Evolutionary conservation across 306 rosid genomes (phyloP).

Genomic region (Sechiopsis laciniata): DNA sequence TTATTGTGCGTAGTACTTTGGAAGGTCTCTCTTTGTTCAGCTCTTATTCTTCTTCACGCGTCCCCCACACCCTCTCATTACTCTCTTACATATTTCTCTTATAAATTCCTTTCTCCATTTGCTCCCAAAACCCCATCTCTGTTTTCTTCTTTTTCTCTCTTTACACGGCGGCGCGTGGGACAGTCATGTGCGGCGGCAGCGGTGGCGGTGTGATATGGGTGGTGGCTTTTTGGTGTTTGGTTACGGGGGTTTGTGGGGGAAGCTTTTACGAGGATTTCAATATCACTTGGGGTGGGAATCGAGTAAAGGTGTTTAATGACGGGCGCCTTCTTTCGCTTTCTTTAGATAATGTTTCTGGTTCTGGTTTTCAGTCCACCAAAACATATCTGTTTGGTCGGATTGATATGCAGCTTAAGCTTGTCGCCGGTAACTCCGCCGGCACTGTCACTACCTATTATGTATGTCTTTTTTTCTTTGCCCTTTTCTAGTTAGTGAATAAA

Average conservation of each 20-base stretch:
- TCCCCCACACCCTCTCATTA: constrained; percentile 33
- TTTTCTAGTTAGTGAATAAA: too few species aligned
- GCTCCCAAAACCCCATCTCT: background rate
- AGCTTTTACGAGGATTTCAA: constrained; percentile 63
- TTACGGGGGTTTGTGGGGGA: constrained; percentile 30
- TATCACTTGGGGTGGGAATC: constrained; percentile 60
- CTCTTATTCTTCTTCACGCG: constrained; percentile 43
- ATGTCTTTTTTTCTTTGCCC: background rate
- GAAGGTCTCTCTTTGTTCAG: constrained; percentile 15
- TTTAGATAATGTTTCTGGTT: constrained; percentile 63
- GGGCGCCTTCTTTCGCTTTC: constrained; percentile 74
- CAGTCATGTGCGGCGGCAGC: constrained; percentile 33
- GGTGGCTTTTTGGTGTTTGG: constrained; percentile 30
- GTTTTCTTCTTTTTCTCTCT: background rate
- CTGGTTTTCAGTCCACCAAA: constrained; percentile 73
- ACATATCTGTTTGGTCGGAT: constrained; percentile 62
- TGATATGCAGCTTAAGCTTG: constrained; percentile 90
- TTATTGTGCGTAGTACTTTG: too few species aligned
- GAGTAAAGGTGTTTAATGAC: constrained; percentile 56
- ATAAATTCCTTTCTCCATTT: constrained; percentile 29
- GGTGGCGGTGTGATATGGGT: constrained; percentile 25
- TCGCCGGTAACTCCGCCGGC: constrained; percentile 65
- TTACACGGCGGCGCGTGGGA: background rate
- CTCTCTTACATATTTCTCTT: constrained; percentile 1
- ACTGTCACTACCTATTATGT: constrained; percentile 51